Evolutionary conservation across 1,284 basidiomycete species (phyloP), one percentile per base, ranked within the genome.

Genomic region (Ustilago crameri): DNA sequence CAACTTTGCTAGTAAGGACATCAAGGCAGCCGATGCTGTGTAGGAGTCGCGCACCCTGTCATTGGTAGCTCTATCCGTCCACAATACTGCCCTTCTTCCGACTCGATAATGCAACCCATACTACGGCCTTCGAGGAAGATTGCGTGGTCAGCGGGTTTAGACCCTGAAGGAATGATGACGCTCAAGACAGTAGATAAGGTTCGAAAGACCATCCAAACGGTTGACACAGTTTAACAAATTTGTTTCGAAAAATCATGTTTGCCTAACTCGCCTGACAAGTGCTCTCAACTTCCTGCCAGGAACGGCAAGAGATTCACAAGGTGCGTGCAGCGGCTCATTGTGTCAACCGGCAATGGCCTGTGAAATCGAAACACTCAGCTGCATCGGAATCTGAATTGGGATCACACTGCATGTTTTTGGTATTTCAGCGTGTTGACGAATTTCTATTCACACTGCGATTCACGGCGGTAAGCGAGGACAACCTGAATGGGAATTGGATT

Each of bases 11-110:
- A 65, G 62, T 41, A 45, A 43, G 4, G 64, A 72, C 12, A 56
- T 54, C 14, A 72, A 72, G 56, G 64, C 59, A 35, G 35, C 35
- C 4, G 66, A 69, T 47, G 56, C 55, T 42, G 45, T 50, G 32
- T 50, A 27, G 17, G 14, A 18, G 3, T n/a, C 15, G 43, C n/a
- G n/a, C n/a, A n/a, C n/a, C n/a, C 9, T 42, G 8, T 10, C 9
- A 10, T 23, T 23, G 9, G 10, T 12, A 40, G 9, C 37, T 40
- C 7, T 40, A 40, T 40, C n/a, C 18, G 9, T 40, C 37, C n/a
- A n/a, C n/a, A n/a, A n/a, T n/a, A n/a, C n/a, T n/a, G n/a, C n/a
- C n/a, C n/a, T n/a, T n/a, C n/a, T n/a, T n/a, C n/a, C n/a, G n/a
- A n/a, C n/a, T n/a, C n/a, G n/a, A n/a, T n/a, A n/a, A n/a, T n/a